These are phyloP conservation scores for Ramularia collo-cygni DNA, from an alignment of 2,329 filamentous ascomycete genomes.

Conservation along the genomic window DNA sequence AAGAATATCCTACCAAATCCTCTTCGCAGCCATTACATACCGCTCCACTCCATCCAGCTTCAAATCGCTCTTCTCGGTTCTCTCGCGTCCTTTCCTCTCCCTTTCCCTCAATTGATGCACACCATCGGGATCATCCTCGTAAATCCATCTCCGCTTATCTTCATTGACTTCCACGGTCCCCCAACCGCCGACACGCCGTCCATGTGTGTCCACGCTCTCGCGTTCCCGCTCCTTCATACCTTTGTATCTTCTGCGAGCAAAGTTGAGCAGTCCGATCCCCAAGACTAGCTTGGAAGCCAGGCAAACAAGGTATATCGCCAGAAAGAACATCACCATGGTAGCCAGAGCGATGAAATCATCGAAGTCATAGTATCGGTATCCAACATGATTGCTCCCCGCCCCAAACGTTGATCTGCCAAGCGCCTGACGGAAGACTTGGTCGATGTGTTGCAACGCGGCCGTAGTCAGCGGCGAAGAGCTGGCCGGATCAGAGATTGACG, in stretches of 20 bases:
- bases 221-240: slow-evolving; percentile 67
- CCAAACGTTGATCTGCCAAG: slow-evolving; percentile 67
- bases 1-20: slow-evolving; percentile 88
- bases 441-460: slow-evolving; percentile 71
- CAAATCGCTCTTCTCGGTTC: slow-evolving; percentile 44
- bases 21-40: slow-evolving; percentile 93
- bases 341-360: slow-evolving; percentile 68
- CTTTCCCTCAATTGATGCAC: slow-evolving; percentile 53
- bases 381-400: slow-evolving; percentile 29
- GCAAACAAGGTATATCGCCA: slow-evolving; percentile 76
- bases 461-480: slow-evolving; percentile 62
- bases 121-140: slow-evolving; percentile 73
- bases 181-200: slow-evolving; percentile 73
- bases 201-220: slow-evolving; percentile 50
- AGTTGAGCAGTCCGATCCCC: slow-evolving; percentile 78
- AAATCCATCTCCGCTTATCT: slow-evolving; percentile 78
- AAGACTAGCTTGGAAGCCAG: slow-evolving; percentile 69
- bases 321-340: slow-evolving; percentile 81
- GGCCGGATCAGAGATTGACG: slow-evolving; percentile 51
- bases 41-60: slow-evolving; percentile 63
- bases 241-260: slow-evolving; percentile 70
- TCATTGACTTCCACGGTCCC: slow-evolving; percentile 84
- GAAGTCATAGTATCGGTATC: slow-evolving; percentile 43
- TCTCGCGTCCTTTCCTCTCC: slow-evolving; percentile 54
- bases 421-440: slow-evolving; percentile 68